Conservation (phyloP, 192 early-diverging fungal species). For the Gonapodya sp. region DNA sequence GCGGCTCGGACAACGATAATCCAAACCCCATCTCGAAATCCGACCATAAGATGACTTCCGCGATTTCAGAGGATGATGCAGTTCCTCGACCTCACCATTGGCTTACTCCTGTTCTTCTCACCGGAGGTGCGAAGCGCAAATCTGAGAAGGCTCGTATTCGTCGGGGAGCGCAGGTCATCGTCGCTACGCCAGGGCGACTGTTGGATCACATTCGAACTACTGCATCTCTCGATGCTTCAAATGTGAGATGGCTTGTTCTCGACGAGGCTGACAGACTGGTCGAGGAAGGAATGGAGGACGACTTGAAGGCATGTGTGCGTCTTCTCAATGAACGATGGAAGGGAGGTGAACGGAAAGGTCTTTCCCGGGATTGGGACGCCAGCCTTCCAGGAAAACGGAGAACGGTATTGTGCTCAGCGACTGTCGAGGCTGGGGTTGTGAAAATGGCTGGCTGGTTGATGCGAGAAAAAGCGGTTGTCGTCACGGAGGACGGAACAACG, state of each 20-base stretch:
- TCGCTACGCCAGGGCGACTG: conserved; percentile 91
- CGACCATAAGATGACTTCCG: background rate
- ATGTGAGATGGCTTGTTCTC: conserved; percentile 89
- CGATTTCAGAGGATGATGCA: background rate
- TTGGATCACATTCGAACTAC: conserved; percentile 79
- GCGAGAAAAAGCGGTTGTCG: background rate
- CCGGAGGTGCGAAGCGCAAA: conserved; percentile 71
- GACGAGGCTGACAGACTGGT: conserved; percentile 97
- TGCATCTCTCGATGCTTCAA: conserved; percentile 67
- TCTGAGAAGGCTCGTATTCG: conserved; percentile 71
- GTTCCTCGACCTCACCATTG: conserved; percentile 37
- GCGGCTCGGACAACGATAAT: background rate
- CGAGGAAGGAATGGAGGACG: conserved; percentile 75
- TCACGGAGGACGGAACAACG: background rate
- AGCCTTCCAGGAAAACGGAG: background rate
- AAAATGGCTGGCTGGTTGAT: background rate
- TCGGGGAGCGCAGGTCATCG: conserved; percentile 82
- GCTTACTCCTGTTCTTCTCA: conserved; percentile 75
- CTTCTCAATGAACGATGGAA: background rate
- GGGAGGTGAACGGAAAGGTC: background rate
- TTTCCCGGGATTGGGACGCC: background rate
- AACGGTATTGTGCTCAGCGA: background rate
- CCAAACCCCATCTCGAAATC: background rate
- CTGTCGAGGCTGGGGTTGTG: background rate
- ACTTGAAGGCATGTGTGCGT: conserved; percentile 11